Conservation (phyloP, 2,329 filamentous ascomycete species). For the Clonostachys chloroleuca region DNA sequence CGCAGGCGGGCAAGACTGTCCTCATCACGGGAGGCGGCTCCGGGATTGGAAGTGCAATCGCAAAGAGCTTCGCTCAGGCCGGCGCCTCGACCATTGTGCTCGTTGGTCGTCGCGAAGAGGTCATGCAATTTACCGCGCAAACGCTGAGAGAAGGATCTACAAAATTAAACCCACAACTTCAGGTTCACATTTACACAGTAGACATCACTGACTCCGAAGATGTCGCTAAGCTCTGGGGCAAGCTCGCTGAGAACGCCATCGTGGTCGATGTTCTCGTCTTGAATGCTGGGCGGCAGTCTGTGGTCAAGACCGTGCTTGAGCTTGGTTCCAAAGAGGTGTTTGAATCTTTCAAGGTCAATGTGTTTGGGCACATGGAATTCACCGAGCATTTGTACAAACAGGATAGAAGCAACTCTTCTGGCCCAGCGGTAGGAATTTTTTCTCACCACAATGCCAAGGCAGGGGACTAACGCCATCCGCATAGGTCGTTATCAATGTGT, state of each 20-base stretch:
- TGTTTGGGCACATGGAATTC: conserved; percentile 4
- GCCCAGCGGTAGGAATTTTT: too few relatives aligned
- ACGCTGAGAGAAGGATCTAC: background rate
- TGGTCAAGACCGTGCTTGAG: conserved; percentile 1
- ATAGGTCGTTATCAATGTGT: too few relatives aligned
- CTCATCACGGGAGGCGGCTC: conserved; percentile 49
- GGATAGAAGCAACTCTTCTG: too few relatives aligned
- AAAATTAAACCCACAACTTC: background rate
- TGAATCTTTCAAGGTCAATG: conserved; percentile 3
- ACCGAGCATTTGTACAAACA: background rate
- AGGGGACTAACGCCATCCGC: too few relatives aligned
- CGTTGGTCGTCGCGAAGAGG: conserved; percentile 4
- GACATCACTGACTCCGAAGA: background rate
- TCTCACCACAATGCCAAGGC: too few relatives aligned
- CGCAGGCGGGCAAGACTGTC: conserved; percentile 42
- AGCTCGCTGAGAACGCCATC: conserved; percentile 28
- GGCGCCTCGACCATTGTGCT: conserved; percentile 3
- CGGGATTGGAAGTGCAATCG: conserved; percentile 6
- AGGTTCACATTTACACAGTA: background rate
- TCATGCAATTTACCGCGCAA: conserved; percentile 6
- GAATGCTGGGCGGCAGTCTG: background rate
- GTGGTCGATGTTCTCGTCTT: conserved; percentile 15
- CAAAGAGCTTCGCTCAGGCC: conserved; percentile 1
- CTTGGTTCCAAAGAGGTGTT: conserved; percentile 4
- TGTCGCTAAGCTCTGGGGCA: background rate